phyloP scores from a whole-genome alignment of 148 eudicot species.

The Spergularia marina region DNA sequence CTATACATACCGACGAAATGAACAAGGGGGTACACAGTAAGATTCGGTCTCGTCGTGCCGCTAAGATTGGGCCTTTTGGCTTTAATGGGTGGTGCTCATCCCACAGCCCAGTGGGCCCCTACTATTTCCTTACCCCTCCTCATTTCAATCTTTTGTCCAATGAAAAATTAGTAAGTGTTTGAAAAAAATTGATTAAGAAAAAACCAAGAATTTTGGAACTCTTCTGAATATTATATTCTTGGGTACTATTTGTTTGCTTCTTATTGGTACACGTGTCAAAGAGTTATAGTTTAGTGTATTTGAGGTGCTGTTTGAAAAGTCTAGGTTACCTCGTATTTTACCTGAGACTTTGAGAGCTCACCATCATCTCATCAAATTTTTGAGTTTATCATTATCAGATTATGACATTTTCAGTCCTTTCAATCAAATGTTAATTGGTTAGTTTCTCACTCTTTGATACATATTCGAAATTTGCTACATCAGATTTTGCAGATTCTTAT shows the following conservation, averaged over 20 bases:
- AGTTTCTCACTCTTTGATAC: neutral
- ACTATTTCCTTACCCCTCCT: neutral
- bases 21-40: slow-evolving; percentile 17
- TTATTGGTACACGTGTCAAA: slow-evolving; percentile 22
- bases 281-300: neutral
- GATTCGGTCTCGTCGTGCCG: slow-evolving; percentile 29
- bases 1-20: slow-evolving; percentile 1
- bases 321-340: slow-evolving; percentile 23
- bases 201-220: neutral
- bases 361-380: slow-evolving; percentile 5
- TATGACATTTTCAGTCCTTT: slow-evolving; percentile 8
- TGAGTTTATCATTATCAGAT: slow-evolving; percentile 15
- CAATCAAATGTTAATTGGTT: neutral
- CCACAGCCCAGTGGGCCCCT: slow-evolving; percentile 17
- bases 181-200: neutral
- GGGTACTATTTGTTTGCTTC: slow-evolving; percentile 1
- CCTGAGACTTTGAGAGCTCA: neutral
- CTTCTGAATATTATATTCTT: slow-evolving; percentile 22
- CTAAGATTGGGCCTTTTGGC: slow-evolving; percentile 30
- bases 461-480: neutral
- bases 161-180: neutral
- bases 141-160: slow-evolving; percentile 32
- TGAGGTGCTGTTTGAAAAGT: neutral
- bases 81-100: slow-evolving; percentile 20
- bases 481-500: too few species aligned